These are phyloP conservation scores for Komagataella mondaviorum DNA, from an alignment of 805 yeast genomes.

Conservation along the genomic window DNA sequence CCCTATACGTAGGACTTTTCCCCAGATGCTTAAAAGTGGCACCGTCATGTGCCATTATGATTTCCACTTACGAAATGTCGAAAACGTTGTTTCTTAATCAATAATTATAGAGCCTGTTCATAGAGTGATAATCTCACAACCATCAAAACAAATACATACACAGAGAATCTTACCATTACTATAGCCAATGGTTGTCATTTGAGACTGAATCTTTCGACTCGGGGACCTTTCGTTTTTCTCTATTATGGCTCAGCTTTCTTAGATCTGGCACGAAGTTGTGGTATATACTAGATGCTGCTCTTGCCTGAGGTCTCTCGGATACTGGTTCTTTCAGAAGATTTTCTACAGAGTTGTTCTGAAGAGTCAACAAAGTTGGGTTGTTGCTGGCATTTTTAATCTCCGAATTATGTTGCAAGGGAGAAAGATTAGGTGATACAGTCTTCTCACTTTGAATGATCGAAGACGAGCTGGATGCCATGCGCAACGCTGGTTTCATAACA, in stretches of 20 bases:
- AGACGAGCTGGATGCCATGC: background rate
- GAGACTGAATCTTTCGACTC: background rate
- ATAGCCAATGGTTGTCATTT: background rate
- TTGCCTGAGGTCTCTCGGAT: background rate
- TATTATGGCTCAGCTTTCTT: background rate
- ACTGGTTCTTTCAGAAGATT: background rate
- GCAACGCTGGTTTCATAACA: background rate
- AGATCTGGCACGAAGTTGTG: background rate
- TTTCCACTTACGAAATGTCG: constrained; percentile 84
- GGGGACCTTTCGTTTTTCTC: background rate
- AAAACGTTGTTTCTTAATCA: constrained; percentile 36
- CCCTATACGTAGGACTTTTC: constrained; percentile 75
- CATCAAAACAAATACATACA: background rate
- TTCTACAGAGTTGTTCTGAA: constrained; percentile 1
- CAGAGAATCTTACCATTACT: background rate
- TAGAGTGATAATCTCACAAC: background rate
- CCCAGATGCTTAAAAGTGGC: constrained; percentile 89
- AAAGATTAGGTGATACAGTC: background rate
- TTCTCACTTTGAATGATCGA: background rate
- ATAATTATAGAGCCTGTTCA: background rate
- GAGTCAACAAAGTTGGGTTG: constrained; percentile 4
- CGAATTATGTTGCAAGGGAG: constrained; percentile 3
- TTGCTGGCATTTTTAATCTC: constrained; percentile 8
- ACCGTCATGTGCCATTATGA: constrained; percentile 98
- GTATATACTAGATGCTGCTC: background rate